Percentiles rank a stretch among this genome's conserved stretches.
Evolutionary conservation across 2,329 filamentous ascomycete species (phyloP).

Genomic region (Phoma sp.): DNA sequence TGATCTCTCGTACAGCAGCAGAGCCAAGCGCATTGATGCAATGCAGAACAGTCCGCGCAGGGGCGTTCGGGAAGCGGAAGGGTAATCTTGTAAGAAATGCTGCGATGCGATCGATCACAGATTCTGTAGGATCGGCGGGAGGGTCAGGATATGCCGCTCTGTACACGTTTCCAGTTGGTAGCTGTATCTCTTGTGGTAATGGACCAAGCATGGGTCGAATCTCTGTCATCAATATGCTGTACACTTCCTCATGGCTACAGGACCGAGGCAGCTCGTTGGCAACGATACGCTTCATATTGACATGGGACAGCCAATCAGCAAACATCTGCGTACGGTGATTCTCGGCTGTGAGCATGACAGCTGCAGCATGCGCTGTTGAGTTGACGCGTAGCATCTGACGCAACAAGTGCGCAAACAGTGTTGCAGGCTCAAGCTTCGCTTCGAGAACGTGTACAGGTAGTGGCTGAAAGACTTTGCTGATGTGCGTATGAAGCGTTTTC

Average conservation of each 20-base stretch:
- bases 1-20: slow-evolving; percentile 80
- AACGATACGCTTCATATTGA: slow-evolving; percentile 63
- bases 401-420: slow-evolving; percentile 84
- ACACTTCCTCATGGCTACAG: slow-evolving; percentile 62
- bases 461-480: slow-evolving; percentile 82
- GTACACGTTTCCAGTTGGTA: slow-evolving; percentile 62
- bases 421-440: slow-evolving; percentile 86
- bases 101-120: slow-evolving; percentile 80
- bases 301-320: slow-evolving; percentile 78
- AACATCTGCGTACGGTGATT: slow-evolving; percentile 96
- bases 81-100: slow-evolving; percentile 73
- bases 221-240: slow-evolving; percentile 63
- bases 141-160: slow-evolving; percentile 34
- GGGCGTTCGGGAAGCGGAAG: slow-evolving; percentile 74
- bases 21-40: slow-evolving; percentile 78
- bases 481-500: slow-evolving; percentile 78
- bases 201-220: slow-evolving; percentile 75
- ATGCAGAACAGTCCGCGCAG: slow-evolving; percentile 74
- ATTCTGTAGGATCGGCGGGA: slow-evolving; percentile 39
- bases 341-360: slow-evolving; percentile 87
- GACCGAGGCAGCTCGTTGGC: slow-evolving; percentile 61
- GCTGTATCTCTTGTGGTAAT: slow-evolving; percentile 68
- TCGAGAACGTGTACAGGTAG: slow-evolving; percentile 85
- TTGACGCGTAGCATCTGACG: slow-evolving; percentile 91
- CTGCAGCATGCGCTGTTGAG: slow-evolving; percentile 89